Evolutionary conservation across 306 rosid genomes (phyloP).

Genomic region (Cucurbita argyrosperma): DNA sequence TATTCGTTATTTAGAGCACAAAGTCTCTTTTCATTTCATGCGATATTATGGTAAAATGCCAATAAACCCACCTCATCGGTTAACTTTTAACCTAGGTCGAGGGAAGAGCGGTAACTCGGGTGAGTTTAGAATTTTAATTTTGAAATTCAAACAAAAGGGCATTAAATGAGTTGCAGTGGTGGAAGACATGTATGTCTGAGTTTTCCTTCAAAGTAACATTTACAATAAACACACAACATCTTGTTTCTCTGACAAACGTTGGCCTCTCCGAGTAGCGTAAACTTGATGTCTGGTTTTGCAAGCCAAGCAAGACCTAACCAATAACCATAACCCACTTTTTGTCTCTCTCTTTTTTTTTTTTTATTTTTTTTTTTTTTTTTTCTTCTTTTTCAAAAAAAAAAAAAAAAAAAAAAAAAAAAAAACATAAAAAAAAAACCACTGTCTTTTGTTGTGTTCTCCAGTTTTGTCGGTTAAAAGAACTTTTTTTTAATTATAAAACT

Average conservation of each 20-base stretch:
- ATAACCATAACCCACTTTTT: constrained; percentile 7
- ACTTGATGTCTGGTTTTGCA: constrained; percentile 53
- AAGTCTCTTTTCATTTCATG: too few species aligned
- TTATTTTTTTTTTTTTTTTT: neutral
- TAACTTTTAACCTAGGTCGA: too few species aligned
- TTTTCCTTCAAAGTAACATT: constrained; percentile 5
- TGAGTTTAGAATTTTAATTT: neutral
- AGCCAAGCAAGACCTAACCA: constrained; percentile 44
- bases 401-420: too few species aligned
- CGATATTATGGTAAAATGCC: too few species aligned
- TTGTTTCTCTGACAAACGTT: neutral
- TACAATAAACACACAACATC: neutral
- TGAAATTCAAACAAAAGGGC: neutral
- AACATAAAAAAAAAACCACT: neutral
- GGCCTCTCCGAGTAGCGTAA: constrained; percentile 24
- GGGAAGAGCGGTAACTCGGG: too few species aligned
- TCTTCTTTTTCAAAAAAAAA: neutral
- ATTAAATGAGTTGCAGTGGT: neutral
- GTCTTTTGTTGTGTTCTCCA: constrained; percentile 11
- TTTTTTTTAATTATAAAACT: neutral
- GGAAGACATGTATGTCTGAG: neutral
- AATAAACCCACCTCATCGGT: too few species aligned
- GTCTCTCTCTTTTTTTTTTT: neutral
- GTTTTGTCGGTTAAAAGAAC: constrained; percentile 21
- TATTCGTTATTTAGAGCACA: too few species aligned